These are phyloP conservation scores for Phyllosticta capitalensis DNA, from an alignment of 2,329 filamentous ascomycete species.

Conservation along the genomic window DNA sequence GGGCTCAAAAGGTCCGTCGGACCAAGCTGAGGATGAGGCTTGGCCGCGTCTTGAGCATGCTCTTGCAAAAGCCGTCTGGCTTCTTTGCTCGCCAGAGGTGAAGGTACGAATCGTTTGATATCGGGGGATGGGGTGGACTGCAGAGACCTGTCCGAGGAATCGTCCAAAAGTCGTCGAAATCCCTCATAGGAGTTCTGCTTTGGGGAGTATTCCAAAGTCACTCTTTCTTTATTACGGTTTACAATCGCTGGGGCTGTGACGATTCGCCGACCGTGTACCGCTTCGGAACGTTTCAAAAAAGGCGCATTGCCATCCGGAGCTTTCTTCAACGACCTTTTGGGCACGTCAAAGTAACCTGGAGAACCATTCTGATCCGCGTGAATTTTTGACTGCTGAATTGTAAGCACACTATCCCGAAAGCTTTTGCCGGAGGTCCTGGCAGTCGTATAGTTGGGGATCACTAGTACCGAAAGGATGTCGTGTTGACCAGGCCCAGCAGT, in stretches of 20 bases:
- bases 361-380: background rate
- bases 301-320: background rate
- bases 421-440: background rate
- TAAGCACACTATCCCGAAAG: slow-evolving; percentile 3
- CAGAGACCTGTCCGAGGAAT: background rate
- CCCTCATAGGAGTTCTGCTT: background rate
- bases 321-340: background rate
- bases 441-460: background rate
- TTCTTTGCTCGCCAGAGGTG: background rate
- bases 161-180: background rate
- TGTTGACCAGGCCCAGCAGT: background rate
- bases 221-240: background rate
- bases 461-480: slow-evolving; percentile 8
- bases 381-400: slow-evolving; percentile 2
- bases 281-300: background rate
- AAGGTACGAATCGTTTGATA: background rate
- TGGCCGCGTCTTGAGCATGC: background rate
- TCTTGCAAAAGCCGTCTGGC: background rate
- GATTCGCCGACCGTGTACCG: background rate
- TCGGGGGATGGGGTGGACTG: background rate
- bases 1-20: background rate
- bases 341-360: background rate
- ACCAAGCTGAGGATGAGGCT: background rate
- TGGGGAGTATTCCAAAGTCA: background rate
- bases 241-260: slow-evolving; percentile 5